These are phyloP conservation scores for Tuber umbilicatum DNA, from an alignment of 495 filamentous ascomycete species.

Conservation along the genomic window DNA sequence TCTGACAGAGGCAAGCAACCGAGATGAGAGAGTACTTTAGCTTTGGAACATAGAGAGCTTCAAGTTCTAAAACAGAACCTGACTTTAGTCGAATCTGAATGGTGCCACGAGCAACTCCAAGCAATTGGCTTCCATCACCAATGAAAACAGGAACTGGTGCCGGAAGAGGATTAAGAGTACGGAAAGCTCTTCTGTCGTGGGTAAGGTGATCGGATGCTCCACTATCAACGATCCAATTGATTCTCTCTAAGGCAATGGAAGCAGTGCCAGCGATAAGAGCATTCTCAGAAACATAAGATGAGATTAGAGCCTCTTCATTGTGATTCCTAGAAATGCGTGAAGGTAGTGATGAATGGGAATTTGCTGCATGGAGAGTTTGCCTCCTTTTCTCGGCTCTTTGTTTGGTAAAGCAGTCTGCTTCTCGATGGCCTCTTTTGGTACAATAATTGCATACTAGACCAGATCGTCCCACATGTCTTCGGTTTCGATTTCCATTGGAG, in stretches of 20 bases:
- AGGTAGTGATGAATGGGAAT: rapidly evolving
- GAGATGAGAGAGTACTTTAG: background rate
- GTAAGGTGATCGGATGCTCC: background rate
- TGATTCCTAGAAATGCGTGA: rapidly evolving
- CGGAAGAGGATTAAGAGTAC: background rate
- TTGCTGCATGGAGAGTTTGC: background rate
- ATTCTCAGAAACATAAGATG: background rate
- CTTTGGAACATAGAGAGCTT: background rate
- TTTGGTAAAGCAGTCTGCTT: background rate
- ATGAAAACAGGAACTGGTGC: background rate
- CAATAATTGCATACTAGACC: background rate
- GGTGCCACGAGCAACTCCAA: background rate
- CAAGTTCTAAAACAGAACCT: background rate
- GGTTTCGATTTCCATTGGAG: rapidly evolving
- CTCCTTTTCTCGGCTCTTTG: too few relatives aligned
- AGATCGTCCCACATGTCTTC: background rate
- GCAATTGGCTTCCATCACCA: background rate
- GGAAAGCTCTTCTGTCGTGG: background rate
- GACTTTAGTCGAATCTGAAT: background rate
- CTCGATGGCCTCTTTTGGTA: background rate
- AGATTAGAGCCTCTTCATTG: background rate
- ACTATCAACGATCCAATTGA: background rate
- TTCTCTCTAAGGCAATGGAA: rapidly evolving
- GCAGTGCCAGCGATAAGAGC: background rate
- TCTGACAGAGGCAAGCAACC: background rate